Conservation (phyloP, 2,329 filamentous ascomycete genomes). For the Nemania sp. region DNA sequence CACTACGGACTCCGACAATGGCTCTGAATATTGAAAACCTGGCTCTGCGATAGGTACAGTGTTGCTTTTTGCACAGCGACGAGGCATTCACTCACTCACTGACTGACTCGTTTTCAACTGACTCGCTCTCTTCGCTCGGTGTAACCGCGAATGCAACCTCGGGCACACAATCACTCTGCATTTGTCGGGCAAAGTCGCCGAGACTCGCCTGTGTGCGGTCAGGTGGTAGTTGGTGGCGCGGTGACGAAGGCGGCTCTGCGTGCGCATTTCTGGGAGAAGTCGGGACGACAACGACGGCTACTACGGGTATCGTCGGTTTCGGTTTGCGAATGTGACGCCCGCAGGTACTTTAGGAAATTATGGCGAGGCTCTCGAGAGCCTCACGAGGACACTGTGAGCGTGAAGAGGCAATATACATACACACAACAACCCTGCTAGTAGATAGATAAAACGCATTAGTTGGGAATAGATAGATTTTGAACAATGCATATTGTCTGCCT, state of each 20-base stretch:
- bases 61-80: neutral
- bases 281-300: neutral
- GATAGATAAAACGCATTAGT: no score
- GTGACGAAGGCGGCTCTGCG: conserved; percentile 19
- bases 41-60: no score
- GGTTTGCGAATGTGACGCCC: no score
- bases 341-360: no score
- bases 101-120: no score
- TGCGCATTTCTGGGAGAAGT: neutral
- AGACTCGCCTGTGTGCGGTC: conserved; percentile 6
- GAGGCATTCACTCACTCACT: neutral
- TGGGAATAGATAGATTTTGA: no score
- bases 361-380: no score
- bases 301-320: neutral
- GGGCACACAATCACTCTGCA: conserved; percentile 7
- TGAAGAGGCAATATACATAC: neutral
- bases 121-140: no score
- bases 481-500: no score
- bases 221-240: neutral
- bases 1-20: conserved; percentile 9
- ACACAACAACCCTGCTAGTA: no score
- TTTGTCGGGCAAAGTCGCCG: conserved; percentile 15
- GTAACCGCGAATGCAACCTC: conserved; percentile 15
- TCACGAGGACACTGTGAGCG: no score
- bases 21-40: neutral